Evolutionary conservation across 371 early-diverging fungal species (phyloP), one percentile per base, ranked within the genome.

Genomic region (Saksenaea vasiformis): DNA sequence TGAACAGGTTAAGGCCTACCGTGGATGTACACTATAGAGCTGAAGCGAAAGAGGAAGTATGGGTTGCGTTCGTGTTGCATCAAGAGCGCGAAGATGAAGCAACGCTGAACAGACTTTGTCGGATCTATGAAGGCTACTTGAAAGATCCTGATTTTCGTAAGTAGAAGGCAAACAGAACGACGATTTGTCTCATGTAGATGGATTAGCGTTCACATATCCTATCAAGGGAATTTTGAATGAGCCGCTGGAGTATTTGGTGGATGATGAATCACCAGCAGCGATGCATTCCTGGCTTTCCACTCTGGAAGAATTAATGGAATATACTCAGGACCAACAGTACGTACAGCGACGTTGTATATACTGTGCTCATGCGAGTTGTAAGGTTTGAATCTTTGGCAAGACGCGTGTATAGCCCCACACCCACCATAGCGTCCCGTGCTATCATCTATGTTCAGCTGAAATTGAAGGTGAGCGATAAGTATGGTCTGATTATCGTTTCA

Each of bases 401-500:
- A 37, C 11, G 53, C 0, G 60, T 68, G 9, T 71, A 65, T 14
- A 54, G 62, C 15, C 38, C 60, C 17, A 47, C 69, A 15, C 37
- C 37, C 35, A 55, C 58, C 1, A 62, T 71, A 5, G 65, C 65
- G 10, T 47, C 65, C 17, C 56, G 65, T 28, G 62, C 68, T 0
- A 37, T 71, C 0, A 37, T 41, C 11, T 68, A 58, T 28, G 55
- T 61, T 9, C 56, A 68, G n/a, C n/a, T 71, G 2, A 60, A 65
- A 34, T 38, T 69, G 39, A 27, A 64, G 31, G 69, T 64, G 41
- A 7, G 26, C 38, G 19, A 35, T 5, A 24, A 3, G 24, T 17
- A 31, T 1, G 31, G 1, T 22, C 8, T 28, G 35, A 10, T 31
- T 15, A 27, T n/a, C n/a, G n/a, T n/a, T n/a, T n/a, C n/a, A 19